Evolutionary conservation across 768 basidiomycete species (phyloP), one percentile per base, ranked within the genome.

Genomic region (Piloderma croceum): DNA sequence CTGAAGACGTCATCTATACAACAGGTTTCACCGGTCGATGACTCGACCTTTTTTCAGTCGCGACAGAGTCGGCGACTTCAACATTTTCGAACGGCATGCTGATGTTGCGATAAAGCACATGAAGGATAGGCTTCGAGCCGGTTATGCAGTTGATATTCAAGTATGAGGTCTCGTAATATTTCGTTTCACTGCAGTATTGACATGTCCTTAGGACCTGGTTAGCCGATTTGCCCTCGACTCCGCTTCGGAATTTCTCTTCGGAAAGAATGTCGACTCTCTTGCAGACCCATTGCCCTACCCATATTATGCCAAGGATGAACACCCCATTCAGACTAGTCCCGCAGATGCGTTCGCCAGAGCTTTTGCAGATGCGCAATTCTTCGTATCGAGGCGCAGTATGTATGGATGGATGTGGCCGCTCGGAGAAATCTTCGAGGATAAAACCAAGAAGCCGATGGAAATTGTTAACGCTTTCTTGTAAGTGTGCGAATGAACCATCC

Each of bases 221-320:
- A 59, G 56, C 11, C 56, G 65, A 2, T 69, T 70, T 41, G 65
- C 70, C 1, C 52, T 70, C 5, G 70, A 70, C 48, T 58, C 64
- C 15, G 64, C 34, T 35, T 35, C 34, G 9, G 12, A 13, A 9
- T 35, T 35, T 19, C 34, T 35, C 9, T 35, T 35, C 67, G 67
- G 68, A 18, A 46, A 48, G 34, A 55, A 57, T 40, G 61, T 66
- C 3, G 34, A 64, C 36, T 57, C 51, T 22, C 57, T 69, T 23
- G 47, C 54, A 1, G 49, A 48, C 3, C 57, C 53, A 7, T 49
- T 70, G 19, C 56, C 53, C 22, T 64, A 61, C 22, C 63, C 64
- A 3, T 39, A 53, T 25, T 44, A 41, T 6, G 27, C 10, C 27
- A 9, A 9, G 27, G 10, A 9, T 9, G 27, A 29, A 29, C 27